Percentiles rank a stretch among this genome's conserved stretches.
These are phyloP conservation scores for Chloroidium sp. DNA, from an alignment of 163 green algal species.

Conservation along the genomic window DNA sequence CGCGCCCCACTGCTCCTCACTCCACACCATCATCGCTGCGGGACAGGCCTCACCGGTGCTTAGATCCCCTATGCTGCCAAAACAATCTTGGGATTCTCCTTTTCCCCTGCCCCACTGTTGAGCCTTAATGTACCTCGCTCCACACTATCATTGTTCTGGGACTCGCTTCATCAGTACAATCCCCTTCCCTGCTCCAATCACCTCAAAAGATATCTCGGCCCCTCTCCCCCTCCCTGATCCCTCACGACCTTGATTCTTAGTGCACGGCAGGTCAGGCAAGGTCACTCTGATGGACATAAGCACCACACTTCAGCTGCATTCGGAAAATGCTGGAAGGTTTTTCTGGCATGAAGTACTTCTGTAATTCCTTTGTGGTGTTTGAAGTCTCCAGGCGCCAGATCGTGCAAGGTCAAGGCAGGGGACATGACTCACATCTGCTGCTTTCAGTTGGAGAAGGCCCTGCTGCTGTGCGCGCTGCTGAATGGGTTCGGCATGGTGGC, in stretches of 20 bases:
- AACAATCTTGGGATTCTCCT: neutral
- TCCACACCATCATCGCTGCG: slow-evolving; percentile 29
- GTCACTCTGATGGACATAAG: too few species aligned
- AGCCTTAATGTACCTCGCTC: too few species aligned
- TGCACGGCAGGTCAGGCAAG: too few species aligned
- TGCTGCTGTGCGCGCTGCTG: slow-evolving; percentile 41
- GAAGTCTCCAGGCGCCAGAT: neutral
- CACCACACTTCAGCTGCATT: too few species aligned
- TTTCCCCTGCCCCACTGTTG: neutral
- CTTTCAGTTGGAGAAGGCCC: slow-evolving; percentile 36
- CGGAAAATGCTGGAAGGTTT: neutral
- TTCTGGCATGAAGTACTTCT: neutral
- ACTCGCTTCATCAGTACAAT: too few species aligned
- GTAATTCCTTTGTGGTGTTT: neutral
- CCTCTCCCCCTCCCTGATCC: too few species aligned
- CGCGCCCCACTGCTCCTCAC: slow-evolving; percentile 16
- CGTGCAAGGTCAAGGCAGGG: neutral
- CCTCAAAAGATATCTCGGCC: too few species aligned
- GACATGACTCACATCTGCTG: neutral
- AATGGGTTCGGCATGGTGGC: slow-evolving; percentile 48
- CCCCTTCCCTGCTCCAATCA: too few species aligned
- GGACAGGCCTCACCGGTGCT: slow-evolving; percentile 21
- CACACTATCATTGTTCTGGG: too few species aligned
- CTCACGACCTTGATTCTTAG: too few species aligned
- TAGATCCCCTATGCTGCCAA: neutral